A percentile compares a stretch with the other conserved stretches of the same genome.
phyloP scores from a whole-genome alignment of 1,139 yeast species.

The Suhomyces terraborum region DNA sequence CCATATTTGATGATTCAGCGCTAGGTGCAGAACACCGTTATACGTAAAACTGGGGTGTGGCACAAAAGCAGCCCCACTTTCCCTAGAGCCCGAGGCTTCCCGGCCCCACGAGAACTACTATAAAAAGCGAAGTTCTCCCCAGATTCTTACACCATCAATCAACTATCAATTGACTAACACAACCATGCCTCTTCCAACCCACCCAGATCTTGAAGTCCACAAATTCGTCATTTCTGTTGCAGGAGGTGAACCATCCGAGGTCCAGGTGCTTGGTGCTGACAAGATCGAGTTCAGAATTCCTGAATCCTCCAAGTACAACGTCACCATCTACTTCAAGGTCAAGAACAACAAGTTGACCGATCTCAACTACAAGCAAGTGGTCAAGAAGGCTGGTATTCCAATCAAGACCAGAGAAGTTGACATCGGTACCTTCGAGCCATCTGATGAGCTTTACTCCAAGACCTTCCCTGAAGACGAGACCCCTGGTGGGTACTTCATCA shows the following conservation, averaged over 20 bases:
- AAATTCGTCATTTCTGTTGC: constrained; percentile 36
- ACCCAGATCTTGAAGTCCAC: constrained; percentile 38
- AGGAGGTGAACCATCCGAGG: constrained; percentile 30
- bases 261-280: constrained; percentile 35
- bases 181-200: constrained; percentile 18
- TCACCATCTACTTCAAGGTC: constrained; percentile 40
- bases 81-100: constrained; percentile 4
- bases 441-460: constrained; percentile 31
- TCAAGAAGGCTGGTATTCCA: constrained; percentile 42
- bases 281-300: constrained; percentile 37
- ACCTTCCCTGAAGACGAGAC: constrained; percentile 40
- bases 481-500: constrained; percentile 45
- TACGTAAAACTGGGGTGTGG: constrained; percentile 5
- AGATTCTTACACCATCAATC: not conserved
- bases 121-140: constrained; percentile 1
- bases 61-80: constrained; percentile 7
- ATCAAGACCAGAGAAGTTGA: constrained; percentile 35
- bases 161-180: not conserved
- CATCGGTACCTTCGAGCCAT: constrained; percentile 37
- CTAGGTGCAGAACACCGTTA: constrained; percentile 1
- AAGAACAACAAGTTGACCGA: constrained; percentile 33
- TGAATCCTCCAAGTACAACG: constrained; percentile 39
- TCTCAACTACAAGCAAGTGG: constrained; percentile 40
- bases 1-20: constrained; percentile 1
- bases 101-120: constrained; percentile 1